A percentile compares a stretch with the other conserved stretches of the same genome.
Conservation (phyloP, 345 rosid genomes). For the Erysimum cheiranthoides region DNA sequence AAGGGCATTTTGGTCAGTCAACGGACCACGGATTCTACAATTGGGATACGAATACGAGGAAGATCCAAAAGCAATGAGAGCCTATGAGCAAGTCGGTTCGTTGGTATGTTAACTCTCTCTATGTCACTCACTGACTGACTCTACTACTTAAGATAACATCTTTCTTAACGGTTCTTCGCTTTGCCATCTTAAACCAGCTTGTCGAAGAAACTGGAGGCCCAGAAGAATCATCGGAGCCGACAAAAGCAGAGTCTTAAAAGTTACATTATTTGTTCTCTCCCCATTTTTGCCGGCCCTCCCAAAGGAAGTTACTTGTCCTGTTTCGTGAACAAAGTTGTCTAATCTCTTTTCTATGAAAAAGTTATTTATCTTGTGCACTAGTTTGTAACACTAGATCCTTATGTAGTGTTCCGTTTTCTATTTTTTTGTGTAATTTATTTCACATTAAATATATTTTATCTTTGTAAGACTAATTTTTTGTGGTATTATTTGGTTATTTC, state of each 20-base stretch:
- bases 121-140: not conserved
- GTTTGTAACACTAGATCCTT: constrained; percentile 11
- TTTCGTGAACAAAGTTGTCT: constrained; percentile 17
- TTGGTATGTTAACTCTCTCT: constrained; percentile 56
- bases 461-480: not conserved
- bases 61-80: constrained; percentile 90
- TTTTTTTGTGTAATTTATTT: constrained; percentile 13
- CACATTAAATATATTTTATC: not conserved
- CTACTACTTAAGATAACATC: not conserved
- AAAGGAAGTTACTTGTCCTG: constrained; percentile 24
- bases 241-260: constrained; percentile 46
- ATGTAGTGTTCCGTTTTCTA: not conserved
- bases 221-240: constrained; percentile 47
- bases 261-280: constrained; percentile 13
- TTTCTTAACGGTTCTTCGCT: not conserved
- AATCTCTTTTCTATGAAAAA: not conserved
- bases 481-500: not conserved
- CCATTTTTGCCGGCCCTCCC: constrained; percentile 8
- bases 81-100: constrained; percentile 83
- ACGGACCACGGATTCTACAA: constrained; percentile 84
- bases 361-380: constrained; percentile 31
- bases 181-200: constrained; percentile 49
- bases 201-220: constrained; percentile 57
- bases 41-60: constrained; percentile 88
- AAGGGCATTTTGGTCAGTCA: constrained; percentile 87